Conservation (phyloP, 2,329 filamentous ascomycete genomes). For the Aspergillus eucalypticola region DNA sequence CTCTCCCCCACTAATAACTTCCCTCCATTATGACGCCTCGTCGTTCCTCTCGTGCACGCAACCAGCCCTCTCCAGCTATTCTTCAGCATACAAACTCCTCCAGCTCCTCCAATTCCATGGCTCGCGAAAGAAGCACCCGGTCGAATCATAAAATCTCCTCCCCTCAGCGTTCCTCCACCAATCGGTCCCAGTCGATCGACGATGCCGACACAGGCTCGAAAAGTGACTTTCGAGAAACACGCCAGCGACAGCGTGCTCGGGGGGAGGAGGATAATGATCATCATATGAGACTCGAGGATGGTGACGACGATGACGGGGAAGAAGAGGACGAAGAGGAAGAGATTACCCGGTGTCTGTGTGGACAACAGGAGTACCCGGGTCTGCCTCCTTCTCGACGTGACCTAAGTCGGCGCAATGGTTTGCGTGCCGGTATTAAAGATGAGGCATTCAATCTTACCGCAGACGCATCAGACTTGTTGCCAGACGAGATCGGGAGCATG, state of each 20-base stretch:
- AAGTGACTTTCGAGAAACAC: conserved; percentile 68
- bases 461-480: conserved; percentile 61
- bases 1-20: conserved; percentile 13
- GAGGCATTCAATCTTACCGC: conserved; percentile 60
- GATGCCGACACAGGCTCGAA: conserved; percentile 52
- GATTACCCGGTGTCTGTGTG: conserved; percentile 92
- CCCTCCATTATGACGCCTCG: conserved; percentile 64
- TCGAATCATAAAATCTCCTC: conserved; percentile 72
- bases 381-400: conserved; percentile 62
- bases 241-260: conserved; percentile 75
- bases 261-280: conserved; percentile 64
- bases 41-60: conserved; percentile 87
- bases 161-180: conserved; percentile 71
- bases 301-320: conserved; percentile 62
- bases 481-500: conserved; percentile 87
- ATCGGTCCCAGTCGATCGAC: conserved; percentile 54
- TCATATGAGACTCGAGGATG: conserved; percentile 40
- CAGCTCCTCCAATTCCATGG: conserved; percentile 69
- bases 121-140: conserved; percentile 74
- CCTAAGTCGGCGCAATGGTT: conserved; percentile 56
- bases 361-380: conserved; percentile 91
- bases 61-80: conserved; percentile 67
- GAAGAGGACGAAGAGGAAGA: conserved; percentile 77
- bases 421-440: conserved; percentile 55
- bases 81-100: conserved; percentile 77